phyloP scores from a whole-genome alignment of 73 alveolate species.

The Breviolum minutum region DNA sequence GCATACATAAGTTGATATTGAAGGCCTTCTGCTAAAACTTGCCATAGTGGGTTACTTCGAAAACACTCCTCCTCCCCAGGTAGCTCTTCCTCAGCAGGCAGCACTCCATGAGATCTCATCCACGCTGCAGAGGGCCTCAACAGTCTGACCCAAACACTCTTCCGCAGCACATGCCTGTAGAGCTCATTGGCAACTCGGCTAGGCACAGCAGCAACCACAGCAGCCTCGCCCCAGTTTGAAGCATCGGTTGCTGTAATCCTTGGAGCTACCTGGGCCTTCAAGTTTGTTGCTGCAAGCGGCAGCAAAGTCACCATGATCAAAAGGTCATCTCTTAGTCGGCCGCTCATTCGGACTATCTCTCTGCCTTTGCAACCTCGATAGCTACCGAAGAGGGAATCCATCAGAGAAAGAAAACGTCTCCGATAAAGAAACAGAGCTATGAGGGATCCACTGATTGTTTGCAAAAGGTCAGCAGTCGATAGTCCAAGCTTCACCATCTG shows the following conservation, averaged over 20 bases:
- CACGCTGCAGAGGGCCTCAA: background rate
- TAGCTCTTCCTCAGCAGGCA: background rate
- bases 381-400: background rate
- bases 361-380: background rate
- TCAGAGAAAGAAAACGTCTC: background rate
- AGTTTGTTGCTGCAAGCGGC: conserved; percentile 15
- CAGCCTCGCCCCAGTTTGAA: conserved; percentile 58
- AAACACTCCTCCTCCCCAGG: background rate
- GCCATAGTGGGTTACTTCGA: background rate
- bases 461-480: background rate
- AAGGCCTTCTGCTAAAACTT: background rate
- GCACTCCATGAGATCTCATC: background rate
- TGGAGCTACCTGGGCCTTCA: background rate
- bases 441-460: background rate
- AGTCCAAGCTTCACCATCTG: background rate
- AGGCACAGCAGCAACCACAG: background rate
- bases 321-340: background rate
- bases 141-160: conserved; percentile 1
- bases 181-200: background rate
- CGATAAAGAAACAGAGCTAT: conserved; percentile 14
- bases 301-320: background rate
- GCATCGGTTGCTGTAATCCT: conserved; percentile 16
- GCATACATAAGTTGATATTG: background rate
- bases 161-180: background rate
- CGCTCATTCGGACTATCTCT: background rate